Evolutionary conservation across 768 basidiomycete genomes (phyloP).

Genomic region (Terana coerulea): DNA sequence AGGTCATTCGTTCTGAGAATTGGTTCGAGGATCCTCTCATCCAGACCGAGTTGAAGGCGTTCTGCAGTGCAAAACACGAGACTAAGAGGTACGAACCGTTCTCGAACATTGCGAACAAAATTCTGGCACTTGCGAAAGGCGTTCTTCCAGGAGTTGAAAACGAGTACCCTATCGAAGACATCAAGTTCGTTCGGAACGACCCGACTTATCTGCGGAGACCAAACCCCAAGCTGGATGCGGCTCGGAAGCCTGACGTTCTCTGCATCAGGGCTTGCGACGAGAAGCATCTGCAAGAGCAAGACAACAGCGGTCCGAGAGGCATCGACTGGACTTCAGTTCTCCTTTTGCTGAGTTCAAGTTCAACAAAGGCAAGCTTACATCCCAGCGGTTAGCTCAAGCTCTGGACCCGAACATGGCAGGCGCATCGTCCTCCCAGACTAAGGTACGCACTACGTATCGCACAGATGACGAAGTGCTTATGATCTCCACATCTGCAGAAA

Average conservation of each 20-base stretch:
- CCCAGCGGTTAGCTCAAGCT: no score
- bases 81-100: neutral
- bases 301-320: neutral
- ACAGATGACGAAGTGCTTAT: no score
- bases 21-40: neutral
- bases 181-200: neutral
- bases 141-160: neutral
- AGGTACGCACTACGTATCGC: no score
- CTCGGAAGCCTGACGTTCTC: neutral
- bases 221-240: neutral
- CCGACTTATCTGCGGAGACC: neutral
- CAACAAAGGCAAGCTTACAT: no score
- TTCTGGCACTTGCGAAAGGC: neutral
- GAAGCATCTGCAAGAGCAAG: neutral
- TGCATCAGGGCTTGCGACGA: neutral
- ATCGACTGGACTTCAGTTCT: no score
- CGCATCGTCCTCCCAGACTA: no score
- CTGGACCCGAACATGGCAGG: no score
- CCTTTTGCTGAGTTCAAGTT: no score
- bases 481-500: no score
- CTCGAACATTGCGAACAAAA: neutral
- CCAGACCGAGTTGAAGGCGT: neutral
- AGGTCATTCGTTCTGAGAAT: neutral
- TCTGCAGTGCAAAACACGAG: neutral
- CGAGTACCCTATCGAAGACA: constrained; percentile 1